phyloP scores from a whole-genome alignment of 164 flowering plant species.

The Pachysandra terminalis region DNA sequence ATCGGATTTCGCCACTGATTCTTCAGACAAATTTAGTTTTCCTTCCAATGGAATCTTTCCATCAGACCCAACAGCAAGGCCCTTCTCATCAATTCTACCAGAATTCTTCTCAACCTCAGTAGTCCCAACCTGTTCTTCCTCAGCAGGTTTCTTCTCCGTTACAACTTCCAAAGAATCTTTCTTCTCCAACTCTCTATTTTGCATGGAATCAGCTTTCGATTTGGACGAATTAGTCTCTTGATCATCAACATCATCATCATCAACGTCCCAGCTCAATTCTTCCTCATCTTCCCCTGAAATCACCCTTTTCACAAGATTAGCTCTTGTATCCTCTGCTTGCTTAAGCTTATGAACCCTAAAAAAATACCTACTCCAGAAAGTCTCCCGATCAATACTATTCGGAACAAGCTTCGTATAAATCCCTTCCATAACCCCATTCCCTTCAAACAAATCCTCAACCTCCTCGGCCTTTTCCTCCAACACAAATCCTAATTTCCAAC shows the following conservation, averaged over 20 bases:
- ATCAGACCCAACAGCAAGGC: slow-evolving; percentile 12
- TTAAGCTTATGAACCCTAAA: slow-evolving; percentile 56
- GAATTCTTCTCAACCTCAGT: slow-evolving; percentile 6
- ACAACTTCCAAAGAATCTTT: background rate
- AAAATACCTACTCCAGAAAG: slow-evolving; percentile 77
- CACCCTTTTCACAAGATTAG: slow-evolving; percentile 64
- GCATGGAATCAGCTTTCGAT: slow-evolving; percentile 2
- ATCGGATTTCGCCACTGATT: slow-evolving; percentile 16
- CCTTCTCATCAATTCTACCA: slow-evolving; percentile 12
- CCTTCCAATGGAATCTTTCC: slow-evolving; percentile 12
- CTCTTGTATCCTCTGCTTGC: slow-evolving; percentile 71
- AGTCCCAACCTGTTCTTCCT: slow-evolving; percentile 2
- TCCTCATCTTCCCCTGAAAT: slow-evolving; percentile 72
- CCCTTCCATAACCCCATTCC: slow-evolving; percentile 42
- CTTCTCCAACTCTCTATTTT: slow-evolving; percentile 2
- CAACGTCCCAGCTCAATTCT: slow-evolving; percentile 86
- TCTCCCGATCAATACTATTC: slow-evolving; percentile 37
- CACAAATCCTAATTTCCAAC: slow-evolving; percentile 65
- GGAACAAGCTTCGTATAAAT: slow-evolving; percentile 59
- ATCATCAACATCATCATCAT: slow-evolving; percentile 53
- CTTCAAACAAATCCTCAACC: slow-evolving; percentile 43
- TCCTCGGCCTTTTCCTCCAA: slow-evolving; percentile 54
- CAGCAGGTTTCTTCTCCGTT: slow-evolving; percentile 9
- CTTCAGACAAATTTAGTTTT: slow-evolving; percentile 11
- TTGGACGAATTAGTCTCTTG: slow-evolving; percentile 12